Conservation (phyloP, 768 basidiomycete species). For the Boletus subparvulus region DNA sequence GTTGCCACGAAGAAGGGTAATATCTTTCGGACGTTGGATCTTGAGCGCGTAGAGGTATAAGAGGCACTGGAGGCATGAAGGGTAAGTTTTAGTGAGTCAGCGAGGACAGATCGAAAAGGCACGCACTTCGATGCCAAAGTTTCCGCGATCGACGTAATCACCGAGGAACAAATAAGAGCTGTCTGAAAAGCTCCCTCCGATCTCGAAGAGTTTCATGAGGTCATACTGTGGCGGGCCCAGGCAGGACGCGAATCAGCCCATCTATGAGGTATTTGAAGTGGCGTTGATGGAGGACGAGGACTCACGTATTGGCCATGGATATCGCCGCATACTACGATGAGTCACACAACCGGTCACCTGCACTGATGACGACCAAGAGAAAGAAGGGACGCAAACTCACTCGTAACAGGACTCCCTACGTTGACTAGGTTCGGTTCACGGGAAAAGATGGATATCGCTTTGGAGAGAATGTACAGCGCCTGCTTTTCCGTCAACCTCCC, state of each 20-base stretch:
- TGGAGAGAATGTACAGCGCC: slow-evolving; percentile 77
- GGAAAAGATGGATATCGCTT: slow-evolving; percentile 62
- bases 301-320: slow-evolving; percentile 96
- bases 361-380: not conserved
- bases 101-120: not conserved
- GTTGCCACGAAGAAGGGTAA: slow-evolving; percentile 88
- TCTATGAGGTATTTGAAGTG: slow-evolving; percentile 40
- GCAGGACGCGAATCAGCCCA: not conserved
- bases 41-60: slow-evolving; percentile 93
- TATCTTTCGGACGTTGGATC: slow-evolving; percentile 80
- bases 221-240: slow-evolving; percentile 66
- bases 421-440: slow-evolving; percentile 84
- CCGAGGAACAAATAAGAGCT: slow-evolving; percentile 92
- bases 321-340: slow-evolving; percentile 81
- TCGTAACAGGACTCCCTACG: slow-evolving; percentile 87
- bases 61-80: slow-evolving; percentile 57
- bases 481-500: slow-evolving; percentile 82
- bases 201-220: slow-evolving; percentile 96
- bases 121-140: slow-evolving; percentile 76
- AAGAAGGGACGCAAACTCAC: slow-evolving; percentile 44
- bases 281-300: slow-evolving; percentile 50
- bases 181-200: slow-evolving; percentile 82
- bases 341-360: slow-evolving; percentile 9
- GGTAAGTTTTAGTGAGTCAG: not conserved
- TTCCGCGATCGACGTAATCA: slow-evolving; percentile 96